These are phyloP conservation scores for Trichoderma koningiopsis DNA, from an alignment of 2,329 filamentous ascomycete genomes.

Conservation along the genomic window DNA sequence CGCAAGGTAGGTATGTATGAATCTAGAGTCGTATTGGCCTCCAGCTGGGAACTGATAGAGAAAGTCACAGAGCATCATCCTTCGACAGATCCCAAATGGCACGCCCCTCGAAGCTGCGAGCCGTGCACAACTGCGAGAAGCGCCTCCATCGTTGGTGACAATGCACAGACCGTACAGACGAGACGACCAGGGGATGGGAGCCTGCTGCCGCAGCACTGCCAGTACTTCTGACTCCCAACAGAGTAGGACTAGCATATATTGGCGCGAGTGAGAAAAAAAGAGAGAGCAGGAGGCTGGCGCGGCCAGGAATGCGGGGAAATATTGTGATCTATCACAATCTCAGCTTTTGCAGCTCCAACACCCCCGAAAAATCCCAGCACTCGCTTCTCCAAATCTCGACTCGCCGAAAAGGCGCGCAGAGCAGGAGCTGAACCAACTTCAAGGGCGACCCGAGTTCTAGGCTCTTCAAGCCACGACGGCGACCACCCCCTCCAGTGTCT, in stretches of 20 bases:
- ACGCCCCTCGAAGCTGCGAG: background rate
- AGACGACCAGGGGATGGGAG: background rate
- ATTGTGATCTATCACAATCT: conserved; percentile 25
- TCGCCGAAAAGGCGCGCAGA: background rate
- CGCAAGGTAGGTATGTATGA: background rate
- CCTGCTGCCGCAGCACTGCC: background rate
- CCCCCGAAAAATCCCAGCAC: conserved; percentile 16
- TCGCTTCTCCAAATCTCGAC: background rate
- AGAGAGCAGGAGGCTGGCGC: conserved; percentile 10
- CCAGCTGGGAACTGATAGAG: background rate
- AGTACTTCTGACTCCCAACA: background rate
- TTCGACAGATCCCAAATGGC: background rate
- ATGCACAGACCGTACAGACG: background rate
- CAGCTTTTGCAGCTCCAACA: conserved; percentile 15
- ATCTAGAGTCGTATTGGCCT: background rate
- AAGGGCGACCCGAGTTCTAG: conserved; percentile 10
- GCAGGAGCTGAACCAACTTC: background rate
- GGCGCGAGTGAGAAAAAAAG: background rate
- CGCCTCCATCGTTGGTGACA: background rate
- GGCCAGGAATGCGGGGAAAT: conserved; percentile 26
- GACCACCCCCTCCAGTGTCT: background rate
- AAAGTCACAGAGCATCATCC: background rate
- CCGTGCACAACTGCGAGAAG: background rate
- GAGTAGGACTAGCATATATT: background rate
- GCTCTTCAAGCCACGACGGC: conserved; percentile 8